Base-by-base conservation (phyloP, 2,329 filamentous ascomycete species). In the Apiospora kogelbergensis region DNA sequence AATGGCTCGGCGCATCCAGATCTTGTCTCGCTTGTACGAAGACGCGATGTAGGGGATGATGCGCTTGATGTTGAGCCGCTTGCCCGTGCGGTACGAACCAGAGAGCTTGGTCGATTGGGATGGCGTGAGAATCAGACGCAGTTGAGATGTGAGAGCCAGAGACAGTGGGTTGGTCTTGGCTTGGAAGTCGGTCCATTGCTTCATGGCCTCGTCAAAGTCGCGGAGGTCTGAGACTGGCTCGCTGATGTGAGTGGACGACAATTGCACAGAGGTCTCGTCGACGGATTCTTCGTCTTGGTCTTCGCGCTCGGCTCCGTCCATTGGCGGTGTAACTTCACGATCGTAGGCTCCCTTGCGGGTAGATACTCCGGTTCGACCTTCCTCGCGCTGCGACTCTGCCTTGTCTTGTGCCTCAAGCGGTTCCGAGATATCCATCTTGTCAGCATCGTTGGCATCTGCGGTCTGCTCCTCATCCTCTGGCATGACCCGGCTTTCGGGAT, bases 1-100 rank as follows among this genome's bases (percentile, higher is more conserved):
- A 65, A 97, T 90, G 42, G 90, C 91, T 68, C 97, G 90, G 17
- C 97, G 92, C 91, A 99, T 97, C 96, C 96, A 99, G 81, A 99
- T 99, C 86, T 99, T 99, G 88, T 99, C 96, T 70, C 96, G 93
- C 85, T 98, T 98, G 87, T 98, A 99, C 78, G 93, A 91, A 0
- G 95, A 98, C 1, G 97, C 96, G 74, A 99, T 98, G 83, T 99
- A 99, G 0, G 97, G 96, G 76, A 99, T 99, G 81, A 99, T 99
- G 74, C 95, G 94, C 82, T 98, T 98, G 84, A 99, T 97, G 81
- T 98, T 99, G 75, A 99, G 93, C 0, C 96, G 92, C 80, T 99
- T 99, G 72, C 96, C 96, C 0, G 96, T 99, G 74, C 96, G 93
- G 87, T 97, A 98, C 74, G 97, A 94, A 57, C 96, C 96, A 1